These are phyloP conservation scores for Quillaja saponaria DNA, from an alignment of 306 rosid species.

Conservation along the genomic window DNA sequence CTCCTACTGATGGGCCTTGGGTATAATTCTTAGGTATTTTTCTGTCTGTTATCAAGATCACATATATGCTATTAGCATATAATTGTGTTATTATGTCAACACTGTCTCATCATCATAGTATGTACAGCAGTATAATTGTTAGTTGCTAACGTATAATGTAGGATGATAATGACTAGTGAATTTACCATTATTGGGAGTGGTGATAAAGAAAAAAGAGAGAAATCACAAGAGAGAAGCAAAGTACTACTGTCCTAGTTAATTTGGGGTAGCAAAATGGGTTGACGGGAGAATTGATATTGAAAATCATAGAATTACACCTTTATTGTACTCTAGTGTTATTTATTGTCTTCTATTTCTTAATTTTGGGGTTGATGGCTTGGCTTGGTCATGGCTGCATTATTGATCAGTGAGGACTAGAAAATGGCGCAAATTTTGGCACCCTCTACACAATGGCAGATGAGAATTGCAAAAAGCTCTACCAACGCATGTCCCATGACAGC, in stretches of 20 bases:
- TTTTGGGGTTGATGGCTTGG: not conserved
- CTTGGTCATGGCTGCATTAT: not conserved
- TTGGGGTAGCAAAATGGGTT: no score
- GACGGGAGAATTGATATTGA: no score
- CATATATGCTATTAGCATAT: no score
- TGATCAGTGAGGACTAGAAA: slow-evolving; percentile 44
- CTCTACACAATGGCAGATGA: slow-evolving; percentile 77
- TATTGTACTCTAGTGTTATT: not conserved
- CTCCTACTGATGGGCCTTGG: not conserved
- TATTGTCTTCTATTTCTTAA: not conserved
- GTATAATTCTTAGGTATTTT: not conserved
- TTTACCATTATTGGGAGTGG: not conserved
- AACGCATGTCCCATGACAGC: slow-evolving; percentile 54
- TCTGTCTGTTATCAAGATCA: not conserved
- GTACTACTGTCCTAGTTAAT: not conserved
- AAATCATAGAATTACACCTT: no score
- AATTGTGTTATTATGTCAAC: no score
- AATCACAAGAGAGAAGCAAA: not conserved
- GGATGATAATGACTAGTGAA: not conserved
- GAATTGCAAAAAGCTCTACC: slow-evolving; percentile 52
- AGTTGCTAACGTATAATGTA: not conserved
- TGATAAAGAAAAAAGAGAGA: not conserved
- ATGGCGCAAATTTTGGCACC: slow-evolving; percentile 99
- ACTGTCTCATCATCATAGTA: not conserved
- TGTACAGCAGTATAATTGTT: not conserved